These are phyloP conservation scores for Albizia julibrissin DNA, from an alignment of 306 rosid genomes.

Conservation along the genomic window DNA sequence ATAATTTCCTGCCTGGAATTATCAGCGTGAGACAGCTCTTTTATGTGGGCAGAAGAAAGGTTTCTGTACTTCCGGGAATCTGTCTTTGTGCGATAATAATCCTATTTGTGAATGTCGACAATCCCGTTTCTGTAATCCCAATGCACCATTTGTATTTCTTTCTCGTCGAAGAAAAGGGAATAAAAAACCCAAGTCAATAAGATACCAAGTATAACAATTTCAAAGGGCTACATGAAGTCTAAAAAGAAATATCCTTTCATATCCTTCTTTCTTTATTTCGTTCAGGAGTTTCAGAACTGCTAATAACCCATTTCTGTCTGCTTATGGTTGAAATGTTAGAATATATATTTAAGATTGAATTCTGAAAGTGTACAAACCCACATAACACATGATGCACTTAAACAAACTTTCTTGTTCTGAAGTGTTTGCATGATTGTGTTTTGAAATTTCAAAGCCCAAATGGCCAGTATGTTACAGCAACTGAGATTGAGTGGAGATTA, in stretches of 20 bases:
- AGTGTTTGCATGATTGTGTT: neutral
- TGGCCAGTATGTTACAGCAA: neutral
- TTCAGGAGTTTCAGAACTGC: constrained; percentile 9
- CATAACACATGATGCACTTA: neutral
- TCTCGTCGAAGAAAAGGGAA: neutral
- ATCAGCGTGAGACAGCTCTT: constrained; percentile 13
- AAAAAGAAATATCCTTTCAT: constrained; percentile 10
- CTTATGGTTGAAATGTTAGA: constrained; percentile 14
- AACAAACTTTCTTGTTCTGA: neutral
- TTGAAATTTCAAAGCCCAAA: constrained; percentile 11
- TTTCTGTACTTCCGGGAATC: constrained; percentile 7
- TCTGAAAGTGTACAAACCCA: neutral
- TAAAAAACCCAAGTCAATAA: neutral
- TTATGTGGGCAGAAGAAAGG: constrained; percentile 8
- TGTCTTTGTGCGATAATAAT: constrained; percentile 9
- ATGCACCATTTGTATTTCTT: neutral
- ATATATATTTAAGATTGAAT: neutral
- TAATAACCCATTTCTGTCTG: neutral
- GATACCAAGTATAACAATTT: neutral
- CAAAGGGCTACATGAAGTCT: neutral
- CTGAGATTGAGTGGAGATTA: constrained; percentile 14
- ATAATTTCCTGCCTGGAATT: neutral
- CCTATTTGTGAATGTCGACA: constrained; percentile 21
- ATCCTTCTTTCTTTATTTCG: constrained; percentile 19
- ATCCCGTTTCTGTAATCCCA: neutral